These are phyloP conservation scores for Xerocomellus intermedius DNA, from an alignment of 768 basidiomycete genomes.

Conservation along the genomic window DNA sequence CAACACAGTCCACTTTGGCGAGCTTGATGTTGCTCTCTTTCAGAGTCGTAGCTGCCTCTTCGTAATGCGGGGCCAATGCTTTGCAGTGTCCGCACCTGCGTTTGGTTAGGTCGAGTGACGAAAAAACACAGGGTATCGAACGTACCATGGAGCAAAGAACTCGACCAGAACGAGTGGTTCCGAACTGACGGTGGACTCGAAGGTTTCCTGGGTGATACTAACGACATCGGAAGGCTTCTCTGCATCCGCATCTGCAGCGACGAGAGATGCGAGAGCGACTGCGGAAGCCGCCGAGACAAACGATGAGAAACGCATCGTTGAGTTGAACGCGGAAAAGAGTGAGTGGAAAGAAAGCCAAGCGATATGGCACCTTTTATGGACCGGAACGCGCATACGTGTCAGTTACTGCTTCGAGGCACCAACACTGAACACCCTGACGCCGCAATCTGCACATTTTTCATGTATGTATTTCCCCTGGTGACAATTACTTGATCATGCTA, in stretches of 20 bases:
- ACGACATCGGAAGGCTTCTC: conserved; percentile 72
- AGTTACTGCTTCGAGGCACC: neutral
- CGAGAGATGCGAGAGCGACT: conserved; percentile 54
- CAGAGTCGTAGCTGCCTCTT: conserved; percentile 89
- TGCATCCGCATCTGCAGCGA: conserved; percentile 42
- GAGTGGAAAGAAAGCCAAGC: neutral
- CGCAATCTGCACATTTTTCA: neutral
- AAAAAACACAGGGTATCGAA: neutral
- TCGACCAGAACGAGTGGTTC: conserved; percentile 86
- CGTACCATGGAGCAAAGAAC: conserved; percentile 89
- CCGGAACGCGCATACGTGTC: conserved; percentile 32
- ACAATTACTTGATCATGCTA: neutral
- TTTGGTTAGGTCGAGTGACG: neutral
- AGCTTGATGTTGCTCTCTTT: conserved; percentile 89
- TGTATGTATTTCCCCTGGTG: too few species aligned
- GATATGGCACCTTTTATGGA: conserved; percentile 21
- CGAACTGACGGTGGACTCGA: conserved; percentile 60
- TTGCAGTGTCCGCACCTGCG: conserved; percentile 96
- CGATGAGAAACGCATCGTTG: conserved; percentile 63
- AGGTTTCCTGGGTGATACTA: conserved; percentile 65
- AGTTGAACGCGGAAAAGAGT: conserved; percentile 21
- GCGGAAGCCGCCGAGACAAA: conserved; percentile 50
- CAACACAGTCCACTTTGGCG: conserved; percentile 97
- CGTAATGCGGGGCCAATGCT: conserved; percentile 90
- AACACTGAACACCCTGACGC: too few species aligned